Percentiles rank a stretch among this genome's conserved stretches.
Conservation (phyloP, 2,329 filamentous ascomycete genomes). For the Penicillium olsonii region DNA sequence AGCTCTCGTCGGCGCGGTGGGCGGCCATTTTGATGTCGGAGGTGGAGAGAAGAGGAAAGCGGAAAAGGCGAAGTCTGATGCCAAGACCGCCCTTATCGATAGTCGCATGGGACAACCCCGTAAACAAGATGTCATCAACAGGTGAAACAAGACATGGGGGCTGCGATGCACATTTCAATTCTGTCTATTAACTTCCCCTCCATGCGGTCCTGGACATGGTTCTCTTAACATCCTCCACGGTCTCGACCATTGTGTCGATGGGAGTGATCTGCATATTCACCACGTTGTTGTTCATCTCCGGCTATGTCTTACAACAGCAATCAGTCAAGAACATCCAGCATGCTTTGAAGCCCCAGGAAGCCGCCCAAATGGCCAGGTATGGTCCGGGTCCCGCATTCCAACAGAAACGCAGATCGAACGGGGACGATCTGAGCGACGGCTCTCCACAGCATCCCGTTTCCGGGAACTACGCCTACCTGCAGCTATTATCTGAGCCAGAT, state of each 20-base stretch:
- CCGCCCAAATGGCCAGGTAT: constrained; percentile 13
- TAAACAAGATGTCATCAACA: constrained; percentile 34
- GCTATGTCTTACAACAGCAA: constrained; percentile 84
- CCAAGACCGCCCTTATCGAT: constrained; percentile 40
- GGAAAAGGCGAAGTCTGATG: constrained; percentile 11
- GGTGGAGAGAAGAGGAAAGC: constrained; percentile 3
- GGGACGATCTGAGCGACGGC: constrained; percentile 17
- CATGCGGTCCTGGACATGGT: constrained; percentile 41
- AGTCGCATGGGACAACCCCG: constrained; percentile 38
- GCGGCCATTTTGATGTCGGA: constrained; percentile 41
- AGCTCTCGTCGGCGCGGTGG: constrained; percentile 75
- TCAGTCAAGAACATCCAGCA: constrained; percentile 75
- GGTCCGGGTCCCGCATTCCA: constrained; percentile 24
- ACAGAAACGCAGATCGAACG: constrained; percentile 21
- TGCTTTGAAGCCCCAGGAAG: constrained; percentile 56
- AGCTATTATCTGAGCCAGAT: constrained; percentile 45
- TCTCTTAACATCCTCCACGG: constrained; percentile 46
- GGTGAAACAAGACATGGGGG: constrained; percentile 12
- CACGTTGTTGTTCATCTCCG: constrained; percentile 78
- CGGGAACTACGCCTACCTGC: constrained; percentile 45
- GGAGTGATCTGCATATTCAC: constrained; percentile 72
- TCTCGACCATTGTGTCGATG: constrained; percentile 46
- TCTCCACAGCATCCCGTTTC: constrained; percentile 6
- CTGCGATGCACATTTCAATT: constrained; percentile 15
- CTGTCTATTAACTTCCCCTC: constrained; percentile 7